Conservation (phyloP, 768 basidiomycete species). For the Vishniacozyma victoriae region DNA sequence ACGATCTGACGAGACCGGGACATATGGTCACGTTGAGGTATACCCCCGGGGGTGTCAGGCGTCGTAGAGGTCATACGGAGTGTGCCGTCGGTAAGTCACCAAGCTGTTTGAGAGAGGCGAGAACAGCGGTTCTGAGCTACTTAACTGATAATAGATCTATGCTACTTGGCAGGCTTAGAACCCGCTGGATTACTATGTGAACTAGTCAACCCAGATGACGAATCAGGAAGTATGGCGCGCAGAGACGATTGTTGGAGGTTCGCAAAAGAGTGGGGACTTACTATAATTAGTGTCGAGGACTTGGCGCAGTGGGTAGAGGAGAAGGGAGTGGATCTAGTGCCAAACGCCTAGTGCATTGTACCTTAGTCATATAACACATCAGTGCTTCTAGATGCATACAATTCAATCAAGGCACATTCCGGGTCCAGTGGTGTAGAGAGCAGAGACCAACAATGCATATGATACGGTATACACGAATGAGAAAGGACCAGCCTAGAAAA, state of each 20-base stretch:
- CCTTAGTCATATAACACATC: too few relatives aligned
- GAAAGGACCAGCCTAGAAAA: too few relatives aligned
- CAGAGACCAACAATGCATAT: too few relatives aligned
- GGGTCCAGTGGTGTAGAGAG: too few relatives aligned
- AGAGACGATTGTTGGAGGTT: slow-evolving; percentile 88
- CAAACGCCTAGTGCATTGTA: slow-evolving; percentile 7
- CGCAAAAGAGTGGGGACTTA: slow-evolving; percentile 80
- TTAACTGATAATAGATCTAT: slow-evolving; percentile 58
- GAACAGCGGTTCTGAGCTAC: not conserved
- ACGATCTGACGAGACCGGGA: slow-evolving; percentile 84
- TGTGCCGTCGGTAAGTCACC: slow-evolving; percentile 57
- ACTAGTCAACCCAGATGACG: slow-evolving; percentile 80
- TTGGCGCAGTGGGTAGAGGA: slow-evolving; percentile 46
- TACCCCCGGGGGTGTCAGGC: slow-evolving; percentile 72
- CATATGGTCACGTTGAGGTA: slow-evolving; percentile 92
- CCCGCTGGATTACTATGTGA: slow-evolving; percentile 85
- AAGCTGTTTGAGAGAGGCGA: not conserved
- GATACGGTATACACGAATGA: not conserved
- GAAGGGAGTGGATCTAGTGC: slow-evolving; percentile 23
- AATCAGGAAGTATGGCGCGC: slow-evolving; percentile 83
- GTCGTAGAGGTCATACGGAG: slow-evolving; percentile 91
- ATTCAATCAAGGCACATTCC: too few relatives aligned
- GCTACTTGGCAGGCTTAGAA: slow-evolving; percentile 63
- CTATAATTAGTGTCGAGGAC: slow-evolving; percentile 86
- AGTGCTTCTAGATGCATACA: too few relatives aligned